Evolutionary conservation across 1,284 basidiomycete genomes (phyloP).

Genomic region (Tylopilus sp.): DNA sequence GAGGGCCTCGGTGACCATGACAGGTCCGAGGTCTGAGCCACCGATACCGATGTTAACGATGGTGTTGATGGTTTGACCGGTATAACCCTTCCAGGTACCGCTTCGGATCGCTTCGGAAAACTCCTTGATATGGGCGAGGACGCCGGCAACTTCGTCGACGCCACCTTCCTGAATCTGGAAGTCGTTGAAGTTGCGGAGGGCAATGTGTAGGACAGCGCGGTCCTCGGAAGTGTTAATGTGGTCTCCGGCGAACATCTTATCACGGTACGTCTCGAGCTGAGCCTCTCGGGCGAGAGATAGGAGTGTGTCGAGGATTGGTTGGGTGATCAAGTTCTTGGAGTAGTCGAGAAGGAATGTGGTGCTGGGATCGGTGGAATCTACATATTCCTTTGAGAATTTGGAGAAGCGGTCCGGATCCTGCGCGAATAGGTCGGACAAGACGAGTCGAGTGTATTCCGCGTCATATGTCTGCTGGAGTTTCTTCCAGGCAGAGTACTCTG

Average conservation of each 20-base stretch:
- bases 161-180: slow-evolving; percentile 86
- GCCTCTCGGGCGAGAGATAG: slow-evolving; percentile 90
- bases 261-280: slow-evolving; percentile 85
- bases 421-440: slow-evolving; percentile 93
- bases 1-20: slow-evolving; percentile 99
- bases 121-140: slow-evolving; percentile 92
- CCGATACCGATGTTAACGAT: slow-evolving; percentile 99
- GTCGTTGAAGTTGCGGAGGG: slow-evolving; percentile 88
- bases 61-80: slow-evolving; percentile 93
- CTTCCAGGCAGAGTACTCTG: slow-evolving; percentile 92
- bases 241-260: slow-evolving; percentile 95
- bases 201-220: slow-evolving; percentile 95
- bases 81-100: slow-evolving; percentile 96
- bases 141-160: slow-evolving; percentile 85
- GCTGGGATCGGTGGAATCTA: slow-evolving; percentile 70
- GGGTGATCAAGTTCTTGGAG: slow-evolving; percentile 96
- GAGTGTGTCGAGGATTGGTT: slow-evolving; percentile 83
- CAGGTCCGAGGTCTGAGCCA: slow-evolving; percentile 96
- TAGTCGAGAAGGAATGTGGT: slow-evolving; percentile 94
- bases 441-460: slow-evolving; percentile 77
- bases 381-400: slow-evolving; percentile 87
- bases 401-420: slow-evolving; percentile 89
- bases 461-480: slow-evolving; percentile 91
- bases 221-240: slow-evolving; percentile 99
- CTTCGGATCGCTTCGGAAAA: slow-evolving; percentile 90